Conservation (phyloP, 306 rosid species). For the Gastrolobium bilobum region DNA sequence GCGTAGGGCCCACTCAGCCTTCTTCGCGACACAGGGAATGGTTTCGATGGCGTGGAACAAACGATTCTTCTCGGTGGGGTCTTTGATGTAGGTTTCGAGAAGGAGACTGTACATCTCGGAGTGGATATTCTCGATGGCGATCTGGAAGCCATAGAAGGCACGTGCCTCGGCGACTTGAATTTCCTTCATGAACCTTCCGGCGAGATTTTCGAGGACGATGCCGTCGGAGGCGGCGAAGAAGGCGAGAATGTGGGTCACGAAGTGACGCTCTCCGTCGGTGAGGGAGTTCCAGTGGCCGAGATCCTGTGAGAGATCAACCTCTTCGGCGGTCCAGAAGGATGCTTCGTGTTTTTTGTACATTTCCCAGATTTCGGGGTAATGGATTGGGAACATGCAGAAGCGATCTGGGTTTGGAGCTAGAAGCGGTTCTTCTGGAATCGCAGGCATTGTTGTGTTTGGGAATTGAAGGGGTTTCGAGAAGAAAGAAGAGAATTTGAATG, state of each 20-base stretch:
- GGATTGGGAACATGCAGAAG: conserved; percentile 93
- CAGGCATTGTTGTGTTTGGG: conserved; percentile 59
- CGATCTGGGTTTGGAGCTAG: conserved; percentile 80
- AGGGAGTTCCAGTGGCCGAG: conserved; percentile 67
- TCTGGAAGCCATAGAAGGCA: conserved; percentile 93
- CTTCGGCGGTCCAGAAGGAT: conserved; percentile 93
- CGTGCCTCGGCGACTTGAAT: conserved; percentile 84
- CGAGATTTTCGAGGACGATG: conserved; percentile 86
- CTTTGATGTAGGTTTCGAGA: conserved; percentile 77
- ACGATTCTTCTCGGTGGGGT: conserved; percentile 63
- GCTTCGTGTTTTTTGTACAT: conserved; percentile 97
- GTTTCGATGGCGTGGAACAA: conserved; percentile 75
- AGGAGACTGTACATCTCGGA: conserved; percentile 92
- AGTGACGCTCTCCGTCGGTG: conserved; percentile 76
- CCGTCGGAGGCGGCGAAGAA: conserved; percentile 96
- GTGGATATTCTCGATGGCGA: conserved; percentile 89
- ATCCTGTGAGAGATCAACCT: conserved; percentile 81
- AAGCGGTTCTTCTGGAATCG: conserved; percentile 77
- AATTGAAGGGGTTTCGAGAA: too few relatives aligned
- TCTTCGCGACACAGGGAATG: conserved; percentile 70
- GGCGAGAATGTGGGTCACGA: conserved; percentile 79
- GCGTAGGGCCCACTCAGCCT: conserved; percentile 77
- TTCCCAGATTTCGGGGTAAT: conserved; percentile 89
- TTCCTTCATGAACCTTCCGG: conserved; percentile 88
- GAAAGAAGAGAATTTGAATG: not conserved